Conservation (phyloP, 495 filamentous ascomycete species). For the Penicillium fimorum region DNA sequence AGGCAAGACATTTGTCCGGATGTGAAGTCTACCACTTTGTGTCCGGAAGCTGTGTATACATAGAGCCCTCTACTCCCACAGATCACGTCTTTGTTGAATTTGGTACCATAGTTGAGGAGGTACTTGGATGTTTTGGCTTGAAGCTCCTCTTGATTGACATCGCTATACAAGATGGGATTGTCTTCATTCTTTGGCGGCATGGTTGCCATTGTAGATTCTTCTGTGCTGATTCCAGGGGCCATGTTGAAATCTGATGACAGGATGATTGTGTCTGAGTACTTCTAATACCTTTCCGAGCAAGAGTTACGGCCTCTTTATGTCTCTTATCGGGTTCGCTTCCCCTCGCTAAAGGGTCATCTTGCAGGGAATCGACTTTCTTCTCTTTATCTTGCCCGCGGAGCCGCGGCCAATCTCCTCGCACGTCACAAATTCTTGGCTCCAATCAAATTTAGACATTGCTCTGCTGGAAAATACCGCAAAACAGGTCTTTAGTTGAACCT, state of each 20-base stretch:
- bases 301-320: not conserved
- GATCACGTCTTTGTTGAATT: conserved; percentile 22
- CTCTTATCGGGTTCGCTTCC: not conserved
- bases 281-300: not conserved
- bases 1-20: conserved; percentile 53
- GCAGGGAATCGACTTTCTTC: not conserved
- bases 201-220: not conserved
- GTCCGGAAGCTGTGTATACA: conserved; percentile 25
- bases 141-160: conserved; percentile 7
- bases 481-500: no score
- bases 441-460: no score
- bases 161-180: conserved; percentile 5
- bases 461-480: no score
- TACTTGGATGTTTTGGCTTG: conserved; percentile 6
- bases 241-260: conserved; percentile 16
- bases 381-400: conserved; percentile 2
- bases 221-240: conserved; percentile 28
- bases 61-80: conserved; percentile 24
- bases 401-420: not conserved
- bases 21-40: conserved; percentile 46
- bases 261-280: not conserved
- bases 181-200: not conserved
- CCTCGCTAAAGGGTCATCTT: not conserved
- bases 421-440: no score
- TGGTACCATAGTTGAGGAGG: conserved; percentile 16